Percentiles rank a stretch among this genome's conserved stretches.
Evolutionary conservation across 2,329 filamentous ascomycete genomes (phyloP).

Genomic region (Colletotrichum trifolii): DNA sequence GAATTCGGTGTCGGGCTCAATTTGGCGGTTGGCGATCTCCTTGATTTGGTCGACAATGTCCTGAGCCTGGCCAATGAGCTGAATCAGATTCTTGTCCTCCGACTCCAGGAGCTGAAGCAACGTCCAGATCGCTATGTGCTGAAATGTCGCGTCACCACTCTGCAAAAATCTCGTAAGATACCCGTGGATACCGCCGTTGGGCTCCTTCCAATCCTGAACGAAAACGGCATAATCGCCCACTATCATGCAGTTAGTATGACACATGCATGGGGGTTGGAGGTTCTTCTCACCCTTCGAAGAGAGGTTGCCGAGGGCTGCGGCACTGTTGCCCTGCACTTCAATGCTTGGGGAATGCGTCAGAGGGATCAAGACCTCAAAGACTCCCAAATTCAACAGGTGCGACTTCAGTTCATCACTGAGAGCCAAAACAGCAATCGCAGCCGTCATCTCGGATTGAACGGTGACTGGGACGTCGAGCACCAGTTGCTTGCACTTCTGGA

Average conservation of each 20-base stretch:
- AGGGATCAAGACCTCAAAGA: conserved; percentile 96
- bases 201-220: conserved; percentile 91
- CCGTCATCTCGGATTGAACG: conserved; percentile 99
- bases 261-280: background rate
- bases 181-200: conserved; percentile 93
- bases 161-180: conserved; percentile 93
- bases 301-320: conserved; percentile 92
- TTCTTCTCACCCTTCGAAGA: conserved; percentile 86
- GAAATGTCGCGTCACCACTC: conserved; percentile 95
- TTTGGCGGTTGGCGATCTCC: conserved; percentile 87
- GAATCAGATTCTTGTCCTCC: conserved; percentile 89
- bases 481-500: conserved; percentile 98
- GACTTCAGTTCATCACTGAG: conserved; percentile 96
- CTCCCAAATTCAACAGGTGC: conserved; percentile 88
- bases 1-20: conserved; percentile 87
- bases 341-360: conserved; percentile 95
- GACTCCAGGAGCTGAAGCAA: conserved; percentile 95
- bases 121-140: conserved; percentile 99
- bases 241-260: conserved; percentile 49
- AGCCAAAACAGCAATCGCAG: conserved; percentile 96
- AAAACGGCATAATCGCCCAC: conserved; percentile 98
- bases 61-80: conserved; percentile 87
- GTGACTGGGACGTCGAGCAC: conserved; percentile 92
- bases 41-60: conserved; percentile 94
- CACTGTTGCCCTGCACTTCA: conserved; percentile 98